Base-by-base conservation (phyloP, 208 protist species). In the Trypanosoma cruzi region DNA sequence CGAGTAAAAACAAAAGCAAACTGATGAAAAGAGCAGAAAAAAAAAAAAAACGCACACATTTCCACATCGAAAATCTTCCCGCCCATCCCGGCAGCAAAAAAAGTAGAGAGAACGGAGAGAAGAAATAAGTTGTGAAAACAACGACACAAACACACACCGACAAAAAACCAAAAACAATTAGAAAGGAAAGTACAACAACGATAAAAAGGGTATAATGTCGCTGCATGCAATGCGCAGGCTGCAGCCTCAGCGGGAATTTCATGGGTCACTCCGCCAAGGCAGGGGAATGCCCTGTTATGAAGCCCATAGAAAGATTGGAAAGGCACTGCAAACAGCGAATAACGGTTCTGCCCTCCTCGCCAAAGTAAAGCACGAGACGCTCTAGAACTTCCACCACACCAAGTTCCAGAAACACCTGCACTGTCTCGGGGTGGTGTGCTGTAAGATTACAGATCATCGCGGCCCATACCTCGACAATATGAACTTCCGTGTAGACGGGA, bases 341-440 rank as follows among this genome's bases (percentile, higher is more conserved):
- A 1, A 76, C 79, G 4, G 77, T 26, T 37, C 73, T 77, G 20
- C 56, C 54, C 18, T 77, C 55, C 36, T 67, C 64, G 32, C 75
- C 71, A 49, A 76, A 18, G 68, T 76, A 70, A 20, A 90, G 46
- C 24, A 81, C 36, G 31, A 87, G 68, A n/a, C 77, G 75, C 63
- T 90, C 53, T 31, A 82, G 65, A 11, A 77, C 70, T 22, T 73
- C 73, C 60, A 85, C 79, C n/a, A 78, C 70, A 20, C 81, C 78
- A 16, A 75, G 42, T 8, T 64, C 46, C 16, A 85, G 29, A 58
- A 87, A 74, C 26, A 55, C 40, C 5, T 71, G 75, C 22, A 70
- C 49, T 16, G 64, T 57, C 22, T 65, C 68, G 2, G 59, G 58
- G 53, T 86, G 79, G 40, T 71, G 68, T 32, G 73, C 75, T 0